Evolutionary conservation across 1,284 basidiomycete species (phyloP).

Genomic region (Ganoderma lucidum): DNA sequence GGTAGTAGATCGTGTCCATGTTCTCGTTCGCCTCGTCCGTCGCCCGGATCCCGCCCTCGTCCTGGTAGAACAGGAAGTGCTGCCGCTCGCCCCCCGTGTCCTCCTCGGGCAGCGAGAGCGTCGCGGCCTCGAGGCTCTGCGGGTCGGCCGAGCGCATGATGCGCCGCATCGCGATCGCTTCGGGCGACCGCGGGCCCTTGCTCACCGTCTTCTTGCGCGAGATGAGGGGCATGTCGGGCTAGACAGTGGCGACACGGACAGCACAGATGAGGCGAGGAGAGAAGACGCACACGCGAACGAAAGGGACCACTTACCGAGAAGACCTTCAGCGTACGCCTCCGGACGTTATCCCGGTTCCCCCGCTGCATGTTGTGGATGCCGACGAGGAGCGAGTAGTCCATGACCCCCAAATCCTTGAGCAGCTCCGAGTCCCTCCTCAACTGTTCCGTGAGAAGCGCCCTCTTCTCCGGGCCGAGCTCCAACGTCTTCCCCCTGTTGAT

Average conservation of each 20-base stretch:
- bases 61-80: conserved; percentile 95
- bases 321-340: conserved; percentile 89
- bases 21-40: conserved; percentile 86
- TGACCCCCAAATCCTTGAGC: conserved; percentile 85
- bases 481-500: conserved; percentile 82
- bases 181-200: conserved; percentile 65
- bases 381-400: conserved; percentile 97
- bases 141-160: conserved; percentile 88
- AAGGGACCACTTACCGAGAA: conserved; percentile 74
- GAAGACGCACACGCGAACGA: conserved; percentile 11
- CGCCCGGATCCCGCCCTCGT: conserved; percentile 93
- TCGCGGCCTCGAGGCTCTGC: conserved; percentile 68
- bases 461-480: conserved; percentile 94
- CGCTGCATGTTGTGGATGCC: conserved; percentile 93
- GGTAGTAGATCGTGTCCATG: conserved; percentile 89
- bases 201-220: conserved; percentile 64
- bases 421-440: conserved; percentile 88
- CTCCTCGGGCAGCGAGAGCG: conserved; percentile 74
- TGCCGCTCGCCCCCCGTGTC: conserved; percentile 80
- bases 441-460: conserved; percentile 90
- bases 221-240: conserved; percentile 71
- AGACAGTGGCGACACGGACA: background rate
- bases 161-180: conserved; percentile 85
- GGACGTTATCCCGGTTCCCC: conserved; percentile 91
- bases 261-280: background rate